Conservation (phyloP, 257 asterid genomes). For the Petrea volubilis region DNA sequence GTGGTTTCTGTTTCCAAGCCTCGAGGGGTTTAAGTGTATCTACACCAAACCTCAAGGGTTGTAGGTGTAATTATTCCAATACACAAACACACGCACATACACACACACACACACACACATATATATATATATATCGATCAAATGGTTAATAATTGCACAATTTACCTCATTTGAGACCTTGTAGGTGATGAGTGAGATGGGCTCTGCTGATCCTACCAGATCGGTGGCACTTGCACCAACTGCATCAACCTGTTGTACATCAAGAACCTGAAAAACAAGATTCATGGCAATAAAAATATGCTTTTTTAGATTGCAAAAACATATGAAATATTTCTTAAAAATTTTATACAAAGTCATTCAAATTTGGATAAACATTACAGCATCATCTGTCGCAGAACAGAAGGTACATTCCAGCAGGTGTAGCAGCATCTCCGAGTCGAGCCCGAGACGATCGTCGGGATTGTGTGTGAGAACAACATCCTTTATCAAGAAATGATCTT, state of each 20-base stretch:
- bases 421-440: constrained; percentile 52
- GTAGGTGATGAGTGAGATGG: constrained; percentile 42
- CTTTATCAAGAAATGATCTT: constrained; percentile 54
- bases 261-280: constrained; percentile 45
- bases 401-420: constrained; percentile 43
- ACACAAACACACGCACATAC: too few relatives aligned
- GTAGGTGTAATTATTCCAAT: background rate
- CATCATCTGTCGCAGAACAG: constrained; percentile 35
- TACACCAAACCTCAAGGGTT: too few relatives aligned
- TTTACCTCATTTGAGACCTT: constrained; percentile 64
- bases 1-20: too few relatives aligned
- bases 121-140: too few relatives aligned
- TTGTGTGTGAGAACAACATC: constrained; percentile 59
- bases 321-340: background rate
- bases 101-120: too few relatives aligned
- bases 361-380: constrained; percentile 4
- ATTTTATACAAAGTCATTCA: background rate
- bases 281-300: too few relatives aligned
- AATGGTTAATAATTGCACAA: too few relatives aligned
- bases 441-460: constrained; percentile 43
- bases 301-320: background rate
- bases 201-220: constrained; percentile 38
- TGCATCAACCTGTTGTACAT: constrained; percentile 23
- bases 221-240: constrained; percentile 22
- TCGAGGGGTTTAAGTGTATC: too few relatives aligned